Percentiles rank a stretch among this genome's conserved stretches.
Conservation (phyloP, 306 rosid species). For the Begonia masoniana region DNA sequence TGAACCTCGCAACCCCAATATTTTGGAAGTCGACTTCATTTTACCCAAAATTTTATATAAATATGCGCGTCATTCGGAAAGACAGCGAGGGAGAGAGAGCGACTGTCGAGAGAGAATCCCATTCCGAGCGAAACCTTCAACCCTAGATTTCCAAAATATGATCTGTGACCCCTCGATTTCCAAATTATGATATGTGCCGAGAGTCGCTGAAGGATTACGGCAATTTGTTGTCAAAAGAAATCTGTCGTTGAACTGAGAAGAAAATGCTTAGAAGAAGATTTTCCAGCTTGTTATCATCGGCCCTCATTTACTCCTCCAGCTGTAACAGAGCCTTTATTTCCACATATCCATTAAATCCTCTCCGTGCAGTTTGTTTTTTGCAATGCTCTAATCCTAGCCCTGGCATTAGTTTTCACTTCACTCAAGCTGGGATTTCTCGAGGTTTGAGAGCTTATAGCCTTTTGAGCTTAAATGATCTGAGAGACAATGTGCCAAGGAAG, state of each 20-base stretch:
- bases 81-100: too few relatives aligned
- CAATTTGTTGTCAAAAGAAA: not conserved
- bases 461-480: constrained; percentile 76
- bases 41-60: too few relatives aligned
- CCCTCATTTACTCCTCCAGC: constrained; percentile 6
- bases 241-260: not conserved
- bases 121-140: too few relatives aligned
- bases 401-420: not conserved
- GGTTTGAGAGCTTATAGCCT: constrained; percentile 75
- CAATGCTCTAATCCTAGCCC: constrained; percentile 6
- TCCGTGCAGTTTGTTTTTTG: not conserved
- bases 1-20: too few relatives aligned
- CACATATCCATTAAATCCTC: constrained; percentile 6
- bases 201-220: not conserved
- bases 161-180: too few relatives aligned
- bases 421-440: constrained; percentile 3
- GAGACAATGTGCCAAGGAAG: constrained; percentile 71
- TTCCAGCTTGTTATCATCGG: constrained; percentile 17
- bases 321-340: constrained; percentile 10
- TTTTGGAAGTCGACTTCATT: too few relatives aligned
- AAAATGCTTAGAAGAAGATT: constrained; percentile 26
- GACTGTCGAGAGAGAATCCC: too few relatives aligned
- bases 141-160: not conserved
- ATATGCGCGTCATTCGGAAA: too few relatives aligned
- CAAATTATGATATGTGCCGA: too few relatives aligned